Evolutionary conservation across 371 early-diverging fungal genomes (phyloP).

Genomic region (Neoconidiobolus thromboides): DNA sequence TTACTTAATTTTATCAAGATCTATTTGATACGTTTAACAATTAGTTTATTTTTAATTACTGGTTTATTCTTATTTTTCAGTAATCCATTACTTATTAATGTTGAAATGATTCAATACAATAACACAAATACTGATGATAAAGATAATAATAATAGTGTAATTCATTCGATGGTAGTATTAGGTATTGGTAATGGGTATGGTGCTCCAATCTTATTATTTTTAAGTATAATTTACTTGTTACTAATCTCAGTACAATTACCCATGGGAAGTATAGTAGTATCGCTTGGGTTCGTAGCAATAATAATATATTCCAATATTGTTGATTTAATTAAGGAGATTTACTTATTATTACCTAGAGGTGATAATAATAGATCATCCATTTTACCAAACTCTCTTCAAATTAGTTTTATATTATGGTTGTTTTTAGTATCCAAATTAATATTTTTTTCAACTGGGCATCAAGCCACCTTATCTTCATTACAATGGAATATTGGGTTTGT

Average conservation of each 20-base stretch:
- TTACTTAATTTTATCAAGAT: background rate
- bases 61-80: constrained; percentile 22
- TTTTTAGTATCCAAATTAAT: constrained; percentile 5
- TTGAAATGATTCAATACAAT: constrained; percentile 12
- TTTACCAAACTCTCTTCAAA: constrained; percentile 1
- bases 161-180: constrained; percentile 15
- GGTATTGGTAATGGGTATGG: constrained; percentile 41
- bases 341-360: constrained; percentile 10
- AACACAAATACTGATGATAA: constrained; percentile 3
- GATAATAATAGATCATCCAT: background rate
- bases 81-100: constrained; percentile 25
- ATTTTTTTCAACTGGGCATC: constrained; percentile 86
- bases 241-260: constrained; percentile 43
- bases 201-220: constrained; percentile 28
- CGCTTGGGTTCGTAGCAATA: constrained; percentile 24
- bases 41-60: constrained; percentile 21
- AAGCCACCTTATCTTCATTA: constrained; percentile 66
- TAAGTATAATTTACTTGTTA: constrained; percentile 26
- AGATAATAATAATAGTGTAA: background rate
- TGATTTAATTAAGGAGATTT: constrained; percentile 21
- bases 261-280: constrained; percentile 45
- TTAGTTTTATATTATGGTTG: constrained; percentile 3
- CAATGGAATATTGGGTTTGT: constrained; percentile 79
- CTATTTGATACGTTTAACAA: constrained; percentile 15
- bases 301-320: constrained; percentile 26